Conservation (phyloP, 305 asterid genomes). For the Salvia sclarea region DNA sequence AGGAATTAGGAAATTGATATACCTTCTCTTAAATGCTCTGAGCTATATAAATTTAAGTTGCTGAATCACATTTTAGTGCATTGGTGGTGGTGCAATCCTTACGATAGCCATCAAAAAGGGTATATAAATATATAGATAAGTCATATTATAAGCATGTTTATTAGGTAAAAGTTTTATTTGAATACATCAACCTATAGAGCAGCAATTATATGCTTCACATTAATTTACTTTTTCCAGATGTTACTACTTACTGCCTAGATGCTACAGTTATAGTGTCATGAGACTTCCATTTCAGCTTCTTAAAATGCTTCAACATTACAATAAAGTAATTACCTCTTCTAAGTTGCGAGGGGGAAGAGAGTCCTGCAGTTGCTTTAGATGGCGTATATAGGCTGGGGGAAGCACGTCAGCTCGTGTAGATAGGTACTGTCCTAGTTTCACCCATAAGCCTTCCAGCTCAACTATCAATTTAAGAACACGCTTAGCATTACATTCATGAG, state of each 20-base stretch:
- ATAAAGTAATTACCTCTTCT: slow-evolving; percentile 62
- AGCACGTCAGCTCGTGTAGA: slow-evolving; percentile 99
- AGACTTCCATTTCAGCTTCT: slow-evolving; percentile 2
- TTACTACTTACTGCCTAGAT: slow-evolving; percentile 5
- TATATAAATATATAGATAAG: neutral
- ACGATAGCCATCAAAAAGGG: slow-evolving; percentile 17
- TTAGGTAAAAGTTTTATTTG: neutral
- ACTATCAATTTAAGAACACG: slow-evolving; percentile 81
- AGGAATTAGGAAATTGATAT: neutral
- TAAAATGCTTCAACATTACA: slow-evolving; percentile 2
- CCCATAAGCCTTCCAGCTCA: slow-evolving; percentile 96
- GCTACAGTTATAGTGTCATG: slow-evolving; percentile 16
- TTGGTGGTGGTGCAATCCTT: slow-evolving; percentile 8
- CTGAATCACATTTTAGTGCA: slow-evolving; percentile 19
- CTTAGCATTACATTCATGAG: slow-evolving; percentile 91
- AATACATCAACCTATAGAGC: slow-evolving; percentile 2
- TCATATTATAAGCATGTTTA: neutral
- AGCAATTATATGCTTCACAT: neutral
- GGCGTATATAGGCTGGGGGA: slow-evolving; percentile 85
- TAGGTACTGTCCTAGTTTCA: slow-evolving; percentile 92
- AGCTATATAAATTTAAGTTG: slow-evolving; percentile 7
- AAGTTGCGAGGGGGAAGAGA: slow-evolving; percentile 93
- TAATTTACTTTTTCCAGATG: neutral
- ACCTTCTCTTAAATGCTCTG: slow-evolving; percentile 4
- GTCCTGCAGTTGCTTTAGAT: slow-evolving; percentile 89